These are phyloP conservation scores for Gonapodya sp. DNA, from an alignment of 192 early-diverging fungal species.

Conservation along the genomic window DNA sequence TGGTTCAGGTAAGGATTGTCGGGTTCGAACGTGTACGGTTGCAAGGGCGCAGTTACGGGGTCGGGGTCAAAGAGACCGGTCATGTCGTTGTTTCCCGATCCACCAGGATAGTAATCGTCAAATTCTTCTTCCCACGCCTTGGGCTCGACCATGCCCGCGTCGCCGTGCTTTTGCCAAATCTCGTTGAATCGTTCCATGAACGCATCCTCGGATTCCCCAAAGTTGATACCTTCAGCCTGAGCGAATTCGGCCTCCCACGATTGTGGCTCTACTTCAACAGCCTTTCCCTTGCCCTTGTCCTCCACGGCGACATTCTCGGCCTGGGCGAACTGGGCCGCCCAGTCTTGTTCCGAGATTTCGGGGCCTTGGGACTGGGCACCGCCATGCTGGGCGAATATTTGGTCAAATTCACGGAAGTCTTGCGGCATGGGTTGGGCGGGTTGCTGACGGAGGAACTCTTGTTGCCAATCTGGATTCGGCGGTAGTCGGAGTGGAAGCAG, in stretches of 20 bases:
- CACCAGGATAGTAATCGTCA: constrained; percentile 1
- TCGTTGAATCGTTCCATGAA: constrained; percentile 10
- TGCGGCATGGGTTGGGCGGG: not conserved
- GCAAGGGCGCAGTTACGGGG: constrained; percentile 14
- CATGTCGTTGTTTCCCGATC: not conserved
- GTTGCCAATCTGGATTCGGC: not conserved
- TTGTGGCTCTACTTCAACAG: not conserved
- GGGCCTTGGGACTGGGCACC: not conserved
- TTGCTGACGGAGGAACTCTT: constrained; percentile 5
- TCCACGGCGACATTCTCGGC: not conserved
- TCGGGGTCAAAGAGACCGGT: constrained; percentile 14
- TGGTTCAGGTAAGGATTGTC: constrained; percentile 20
- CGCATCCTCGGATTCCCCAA: not conserved
- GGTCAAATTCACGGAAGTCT: constrained; percentile 9
- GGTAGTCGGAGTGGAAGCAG: not conserved
- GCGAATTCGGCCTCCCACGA: constrained; percentile 10
- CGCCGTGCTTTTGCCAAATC: not conserved
- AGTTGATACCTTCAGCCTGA: not conserved
- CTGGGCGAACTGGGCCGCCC: constrained; percentile 5
- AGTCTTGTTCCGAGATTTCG: not conserved
- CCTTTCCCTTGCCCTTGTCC: constrained; percentile 10
- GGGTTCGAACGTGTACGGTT: constrained; percentile 16
- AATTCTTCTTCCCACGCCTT: constrained; percentile 4
- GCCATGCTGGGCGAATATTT: constrained; percentile 7
- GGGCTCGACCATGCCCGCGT: not conserved